Percentiles rank a stretch among this genome's conserved stretches.
Conservation (phyloP, 176 grass and related monocot species). For the Ensete ventricosum region DNA sequence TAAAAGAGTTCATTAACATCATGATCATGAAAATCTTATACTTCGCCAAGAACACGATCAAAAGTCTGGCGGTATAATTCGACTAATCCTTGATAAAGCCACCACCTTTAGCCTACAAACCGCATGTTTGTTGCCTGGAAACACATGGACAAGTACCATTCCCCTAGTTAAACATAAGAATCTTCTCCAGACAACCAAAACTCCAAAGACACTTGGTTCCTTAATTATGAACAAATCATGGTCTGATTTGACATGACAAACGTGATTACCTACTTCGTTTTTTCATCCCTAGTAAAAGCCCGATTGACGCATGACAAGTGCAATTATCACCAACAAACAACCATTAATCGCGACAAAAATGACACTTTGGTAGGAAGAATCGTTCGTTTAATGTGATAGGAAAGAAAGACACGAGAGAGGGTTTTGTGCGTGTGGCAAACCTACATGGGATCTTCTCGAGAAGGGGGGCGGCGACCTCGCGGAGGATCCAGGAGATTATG, state of each 20-base stretch:
- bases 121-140: not conserved
- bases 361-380: not conserved
- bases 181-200: not conserved
- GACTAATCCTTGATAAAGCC: not conserved
- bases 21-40: not conserved
- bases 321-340: not conserved
- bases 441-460: conserved; percentile 42
- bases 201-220: not conserved
- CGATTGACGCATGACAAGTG: not conserved
- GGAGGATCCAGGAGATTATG: conserved; percentile 42
- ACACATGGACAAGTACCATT: not conserved
- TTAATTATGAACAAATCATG: not conserved
- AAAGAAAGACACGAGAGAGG: not conserved
- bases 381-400: not conserved
- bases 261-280: too few species aligned
- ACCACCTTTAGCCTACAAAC: not conserved
- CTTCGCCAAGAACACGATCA: not conserved
- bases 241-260: too few species aligned
- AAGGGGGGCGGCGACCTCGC: conserved; percentile 43
- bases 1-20: not conserved
- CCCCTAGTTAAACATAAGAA: not conserved
- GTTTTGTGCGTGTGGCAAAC: not conserved
- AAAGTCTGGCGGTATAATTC: not conserved
- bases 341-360: not conserved
- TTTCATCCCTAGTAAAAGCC: too few species aligned